Conservation (phyloP, 305 asterid genomes). For the Fraxinus platypoda region DNA sequence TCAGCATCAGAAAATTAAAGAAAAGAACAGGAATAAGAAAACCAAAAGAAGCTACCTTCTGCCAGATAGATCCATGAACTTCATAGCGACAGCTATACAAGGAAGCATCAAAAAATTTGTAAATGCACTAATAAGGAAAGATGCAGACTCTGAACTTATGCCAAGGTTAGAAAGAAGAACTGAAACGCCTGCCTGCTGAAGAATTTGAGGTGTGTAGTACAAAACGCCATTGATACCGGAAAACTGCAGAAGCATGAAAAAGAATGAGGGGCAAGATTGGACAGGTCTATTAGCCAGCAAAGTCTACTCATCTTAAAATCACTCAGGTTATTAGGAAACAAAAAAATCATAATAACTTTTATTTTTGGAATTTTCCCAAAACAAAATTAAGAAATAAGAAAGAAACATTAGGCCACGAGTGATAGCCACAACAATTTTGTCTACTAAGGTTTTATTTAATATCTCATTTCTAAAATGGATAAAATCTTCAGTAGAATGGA, state of each 20-base stretch:
- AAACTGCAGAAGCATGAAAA: constrained; percentile 49
- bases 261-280: neutral
- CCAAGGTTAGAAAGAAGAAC: constrained; percentile 81
- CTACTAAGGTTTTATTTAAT: neutral
- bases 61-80: constrained; percentile 86
- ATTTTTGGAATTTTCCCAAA: neutral
- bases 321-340: neutral
- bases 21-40: neutral
- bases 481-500: neutral
- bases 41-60: constrained; percentile 57
- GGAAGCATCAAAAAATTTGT: constrained; percentile 91
- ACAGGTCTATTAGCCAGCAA: neutral
- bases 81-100: constrained; percentile 77
- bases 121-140: constrained; percentile 73
- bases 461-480: neutral
- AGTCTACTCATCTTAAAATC: neutral
- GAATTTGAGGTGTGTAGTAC: constrained; percentile 94
- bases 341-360: neutral
- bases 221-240: constrained; percentile 89
- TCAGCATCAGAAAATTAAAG: neutral
- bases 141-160: constrained; percentile 62
- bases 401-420: neutral
- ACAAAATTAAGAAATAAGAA: neutral
- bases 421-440: neutral
- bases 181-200: constrained; percentile 82